Conservation (phyloP, 129 eudicot species). For the Escallonia rubra region DNA sequence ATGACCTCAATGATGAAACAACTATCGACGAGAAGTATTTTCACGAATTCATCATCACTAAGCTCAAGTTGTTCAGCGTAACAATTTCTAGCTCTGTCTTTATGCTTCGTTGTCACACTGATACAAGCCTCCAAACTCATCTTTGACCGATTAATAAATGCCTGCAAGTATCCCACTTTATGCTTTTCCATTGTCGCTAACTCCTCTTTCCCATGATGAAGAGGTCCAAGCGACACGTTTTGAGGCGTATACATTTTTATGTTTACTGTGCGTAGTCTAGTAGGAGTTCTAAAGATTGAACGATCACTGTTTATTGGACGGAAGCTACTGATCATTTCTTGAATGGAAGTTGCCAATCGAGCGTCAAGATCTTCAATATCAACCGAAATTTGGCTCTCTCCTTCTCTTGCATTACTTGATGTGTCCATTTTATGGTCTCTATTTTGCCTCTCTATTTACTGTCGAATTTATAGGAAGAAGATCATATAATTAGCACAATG, state of each 20-base stretch:
- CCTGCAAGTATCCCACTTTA: not conserved
- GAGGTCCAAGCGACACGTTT: slow-evolving; percentile 19
- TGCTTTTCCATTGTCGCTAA: slow-evolving; percentile 9
- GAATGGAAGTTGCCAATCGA: not conserved
- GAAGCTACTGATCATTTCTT: not conserved
- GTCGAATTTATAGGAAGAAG: too few species aligned
- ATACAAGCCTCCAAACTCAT: slow-evolving; percentile 4
- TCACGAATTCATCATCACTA: slow-evolving; percentile 3
- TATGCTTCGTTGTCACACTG: not conserved
- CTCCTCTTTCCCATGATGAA: slow-evolving; percentile 16
- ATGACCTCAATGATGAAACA: slow-evolving; percentile 17
- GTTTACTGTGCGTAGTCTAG: not conserved
- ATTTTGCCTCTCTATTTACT: too few species aligned
- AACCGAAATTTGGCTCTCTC: not conserved
- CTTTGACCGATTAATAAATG: not conserved
- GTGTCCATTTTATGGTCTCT: not conserved
- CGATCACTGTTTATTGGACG: not conserved
- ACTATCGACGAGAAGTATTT: slow-evolving; percentile 14
- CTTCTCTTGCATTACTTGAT: not conserved
- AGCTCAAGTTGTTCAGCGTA: not conserved
- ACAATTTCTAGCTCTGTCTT: slow-evolving; percentile 9
- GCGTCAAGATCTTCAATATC: not conserved
- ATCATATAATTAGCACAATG: too few species aligned
- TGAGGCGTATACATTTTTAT: slow-evolving; percentile 8
- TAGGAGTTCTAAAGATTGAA: slow-evolving; percentile 10